A percentile compares a stretch with the other conserved stretches of the same genome.
phyloP scores from a whole-genome alignment of 495 filamentous ascomycete genomes.

The Penicillium mononematosum region DNA sequence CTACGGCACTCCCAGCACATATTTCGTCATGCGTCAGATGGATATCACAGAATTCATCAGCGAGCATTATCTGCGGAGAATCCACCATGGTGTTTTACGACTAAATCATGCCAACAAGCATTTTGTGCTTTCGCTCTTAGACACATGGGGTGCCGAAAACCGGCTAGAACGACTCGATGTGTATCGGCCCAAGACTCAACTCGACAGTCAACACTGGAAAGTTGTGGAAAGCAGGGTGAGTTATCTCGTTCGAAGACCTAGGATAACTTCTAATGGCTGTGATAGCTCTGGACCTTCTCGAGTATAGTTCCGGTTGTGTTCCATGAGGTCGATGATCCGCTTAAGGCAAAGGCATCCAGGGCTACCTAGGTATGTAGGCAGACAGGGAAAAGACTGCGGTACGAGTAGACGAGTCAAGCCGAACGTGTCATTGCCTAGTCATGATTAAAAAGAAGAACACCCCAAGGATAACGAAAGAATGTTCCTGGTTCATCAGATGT shows the following conservation, averaged over 20 bases:
- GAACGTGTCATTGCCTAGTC: neutral
- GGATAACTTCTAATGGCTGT: neutral
- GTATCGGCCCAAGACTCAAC: conserved; percentile 9
- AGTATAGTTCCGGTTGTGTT: conserved; percentile 3
- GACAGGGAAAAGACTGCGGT: neutral
- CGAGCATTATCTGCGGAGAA: conserved; percentile 21
- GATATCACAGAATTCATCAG: conserved; percentile 26
- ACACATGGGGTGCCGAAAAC: conserved; percentile 24
- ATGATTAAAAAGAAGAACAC: neutral
- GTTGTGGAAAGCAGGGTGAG: conserved; percentile 18
- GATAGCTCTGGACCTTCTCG: conserved; percentile 7
- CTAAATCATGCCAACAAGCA: conserved; percentile 14
- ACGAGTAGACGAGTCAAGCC: neutral
- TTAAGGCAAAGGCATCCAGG: neutral
- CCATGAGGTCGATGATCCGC: conserved; percentile 23
- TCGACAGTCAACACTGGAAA: conserved; percentile 11
- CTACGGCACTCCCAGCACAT: conserved; percentile 16
- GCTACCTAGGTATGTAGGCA: neutral
- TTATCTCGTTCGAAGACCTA: neutral
- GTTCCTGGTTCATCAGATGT: neutral
- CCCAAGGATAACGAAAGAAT: neutral
- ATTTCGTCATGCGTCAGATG: conserved; percentile 24
- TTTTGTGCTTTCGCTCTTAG: conserved; percentile 20
- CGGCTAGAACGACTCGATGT: conserved; percentile 21
- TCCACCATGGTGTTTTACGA: conserved; percentile 14